Base-by-base conservation (phyloP, 1,284 basidiomycete species). In the Abortiporus biennis region DNA sequence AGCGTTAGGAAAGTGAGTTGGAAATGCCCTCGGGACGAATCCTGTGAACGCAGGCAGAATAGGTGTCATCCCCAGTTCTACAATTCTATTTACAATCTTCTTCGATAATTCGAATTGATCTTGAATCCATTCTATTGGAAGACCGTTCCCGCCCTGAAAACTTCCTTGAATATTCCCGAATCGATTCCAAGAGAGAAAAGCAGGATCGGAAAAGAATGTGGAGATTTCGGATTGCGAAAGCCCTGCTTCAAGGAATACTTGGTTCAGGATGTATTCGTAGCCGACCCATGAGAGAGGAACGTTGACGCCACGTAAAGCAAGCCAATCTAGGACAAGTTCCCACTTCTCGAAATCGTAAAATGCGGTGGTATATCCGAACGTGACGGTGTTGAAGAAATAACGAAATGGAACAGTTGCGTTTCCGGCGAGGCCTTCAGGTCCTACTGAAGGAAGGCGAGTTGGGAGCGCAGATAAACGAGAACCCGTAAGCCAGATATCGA, bases 401-500 rank as follows among this genome's bases (percentile, higher is more conserved):
- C 67, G 55, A 40, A 65, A 67, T 9, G 61, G 58, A n/a, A 68
- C 67, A 32, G 69, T 51, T 4, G 68, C 52, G 24, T 46, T 58
- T 38, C 52, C 62, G 3, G 56, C 59, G 22, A 68, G 40, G 0
- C 59, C 49, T n/a, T n/a, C n/a, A 8, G 46, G 43, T 6, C 63
- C 61, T 13, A 69, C 48, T 12, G 53, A 40, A 0, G 66, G 66
- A 5, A 69, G 50, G 21, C 45, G 39, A 2, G 47, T 0, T 0
- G 64, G 56, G 9, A 69, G 55, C 22, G 54, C 38, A 13, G 54
- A 49, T 9, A 69, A 58, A 22, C 66, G 60, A 6, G 66, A 69
- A 3, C 67, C 65, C 1, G 68, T 66, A 67, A 66, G 69, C 63
- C 63, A 69, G 27, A 69, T 69, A 39, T 69, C 67, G 5, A 68